Percentiles rank a stretch among this genome's conserved stretches.
Evolutionary conservation across 2,329 filamentous ascomycete genomes (phyloP).

Genomic region (Epichloe amarillans): DNA sequence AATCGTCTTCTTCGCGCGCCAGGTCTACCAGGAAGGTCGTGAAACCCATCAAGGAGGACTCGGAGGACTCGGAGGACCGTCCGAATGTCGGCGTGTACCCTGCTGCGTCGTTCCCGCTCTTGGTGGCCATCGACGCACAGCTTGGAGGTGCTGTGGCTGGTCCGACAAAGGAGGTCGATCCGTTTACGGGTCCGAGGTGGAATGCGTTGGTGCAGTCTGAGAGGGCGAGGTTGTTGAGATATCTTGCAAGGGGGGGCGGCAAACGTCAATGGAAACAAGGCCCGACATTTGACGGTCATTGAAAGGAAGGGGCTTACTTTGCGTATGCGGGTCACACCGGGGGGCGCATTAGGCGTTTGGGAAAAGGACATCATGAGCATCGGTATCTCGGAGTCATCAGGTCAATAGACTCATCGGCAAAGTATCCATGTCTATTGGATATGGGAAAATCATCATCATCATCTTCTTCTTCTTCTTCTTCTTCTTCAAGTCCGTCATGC

Average conservation of each 20-base stretch:
- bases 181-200: conserved; percentile 3
- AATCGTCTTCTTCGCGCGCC: neutral
- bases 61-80: neutral
- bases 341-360: too few relatives aligned
- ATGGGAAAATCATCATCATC: too few relatives aligned
- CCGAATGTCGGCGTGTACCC: conserved; percentile 7
- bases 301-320: neutral
- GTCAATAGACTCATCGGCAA: too few relatives aligned
- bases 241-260: neutral
- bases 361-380: too few relatives aligned
- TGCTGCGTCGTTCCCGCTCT: neutral
- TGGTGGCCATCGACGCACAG: conserved; percentile 2
- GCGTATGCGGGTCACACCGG: neutral
- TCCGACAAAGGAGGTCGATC: neutral
- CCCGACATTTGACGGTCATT: neutral
- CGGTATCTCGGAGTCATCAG: too few relatives aligned
- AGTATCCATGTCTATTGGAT: too few relatives aligned
- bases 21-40: neutral
- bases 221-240: neutral
- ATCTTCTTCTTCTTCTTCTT: too few relatives aligned
- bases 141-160: neutral
- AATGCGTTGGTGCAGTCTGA: conserved; percentile 4
- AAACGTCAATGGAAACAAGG: neutral
- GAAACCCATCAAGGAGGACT: neutral
- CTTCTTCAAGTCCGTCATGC: too few relatives aligned